phyloP scores from a whole-genome alignment of 805 yeast genomes.

The Cyberlindnera maritima region DNA sequence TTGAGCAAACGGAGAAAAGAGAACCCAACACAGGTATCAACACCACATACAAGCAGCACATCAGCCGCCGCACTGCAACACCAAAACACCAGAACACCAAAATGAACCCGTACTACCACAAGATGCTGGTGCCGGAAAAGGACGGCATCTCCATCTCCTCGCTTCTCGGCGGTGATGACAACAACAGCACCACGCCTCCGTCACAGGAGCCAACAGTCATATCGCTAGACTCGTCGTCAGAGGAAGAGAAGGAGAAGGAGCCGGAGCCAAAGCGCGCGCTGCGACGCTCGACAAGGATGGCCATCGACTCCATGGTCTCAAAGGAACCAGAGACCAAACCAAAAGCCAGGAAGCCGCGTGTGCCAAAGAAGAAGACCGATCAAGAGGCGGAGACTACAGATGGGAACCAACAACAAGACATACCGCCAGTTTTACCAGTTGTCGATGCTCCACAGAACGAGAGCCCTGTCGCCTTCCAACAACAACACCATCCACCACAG shows the following conservation, averaged over 20 bases:
- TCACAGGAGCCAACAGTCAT: not conserved
- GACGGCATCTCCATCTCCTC: constrained; percentile 15
- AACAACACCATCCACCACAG: not conserved
- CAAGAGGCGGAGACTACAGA: not conserved
- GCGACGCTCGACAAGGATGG: constrained; percentile 11
- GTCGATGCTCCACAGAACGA: not conserved
- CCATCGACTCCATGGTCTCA: constrained; percentile 10
- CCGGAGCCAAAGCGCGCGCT: constrained; percentile 4
- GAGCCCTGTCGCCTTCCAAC: constrained; percentile 2
- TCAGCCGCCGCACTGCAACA: no score
- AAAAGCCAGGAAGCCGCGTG: not conserved
- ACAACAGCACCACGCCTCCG: no score
- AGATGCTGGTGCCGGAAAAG: not conserved
- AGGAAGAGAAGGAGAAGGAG: not conserved
- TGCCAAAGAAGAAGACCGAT: not conserved
- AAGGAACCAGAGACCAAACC: constrained; percentile 1
- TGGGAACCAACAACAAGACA: not conserved
- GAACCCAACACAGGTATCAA: no score
- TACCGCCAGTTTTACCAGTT: no score
- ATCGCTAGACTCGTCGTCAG: not conserved
- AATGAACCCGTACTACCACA: not conserved
- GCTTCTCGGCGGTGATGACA: constrained; percentile 3
- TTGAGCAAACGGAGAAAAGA: no score
- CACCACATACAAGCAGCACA: no score
- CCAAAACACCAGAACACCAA: no score